phyloP scores from a whole-genome alignment of 345 rosid genomes.

The Noccaea bulbosa region DNA sequence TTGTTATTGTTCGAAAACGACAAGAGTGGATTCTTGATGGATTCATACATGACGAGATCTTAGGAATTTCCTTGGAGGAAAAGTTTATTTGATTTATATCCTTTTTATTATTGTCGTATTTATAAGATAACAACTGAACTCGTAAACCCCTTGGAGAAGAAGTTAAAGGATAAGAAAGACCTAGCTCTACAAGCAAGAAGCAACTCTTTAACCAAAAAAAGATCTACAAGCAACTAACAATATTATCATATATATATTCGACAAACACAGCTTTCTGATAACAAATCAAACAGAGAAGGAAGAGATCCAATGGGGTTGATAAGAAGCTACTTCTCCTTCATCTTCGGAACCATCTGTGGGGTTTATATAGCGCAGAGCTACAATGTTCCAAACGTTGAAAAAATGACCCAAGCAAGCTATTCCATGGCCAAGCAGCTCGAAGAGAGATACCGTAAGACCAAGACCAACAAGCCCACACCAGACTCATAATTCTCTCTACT shows the following conservation, averaged over 20 bases:
- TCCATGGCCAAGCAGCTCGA: constrained; percentile 51
- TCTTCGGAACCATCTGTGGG: constrained; percentile 49
- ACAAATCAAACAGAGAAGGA: background rate
- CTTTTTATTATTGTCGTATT: too few species aligned
- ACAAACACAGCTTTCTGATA: too few species aligned
- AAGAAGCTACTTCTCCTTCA: constrained; percentile 42
- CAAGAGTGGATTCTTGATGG: background rate
- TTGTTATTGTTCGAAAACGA: constrained; percentile 5
- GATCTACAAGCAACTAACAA: too few species aligned
- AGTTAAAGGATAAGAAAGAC: constrained; percentile 10
- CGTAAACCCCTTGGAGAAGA: constrained; percentile 29
- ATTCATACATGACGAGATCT: background rate
- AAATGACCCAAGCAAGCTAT: constrained; percentile 38
- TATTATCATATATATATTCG: too few species aligned
- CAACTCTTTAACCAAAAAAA: background rate
- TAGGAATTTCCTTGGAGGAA: constrained; percentile 15
- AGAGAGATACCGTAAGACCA: constrained; percentile 48
- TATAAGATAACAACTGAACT: background rate
- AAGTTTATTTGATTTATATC: background rate
- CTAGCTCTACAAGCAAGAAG: background rate
- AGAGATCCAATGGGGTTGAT: constrained; percentile 45
- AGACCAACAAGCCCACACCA: constrained; percentile 14
- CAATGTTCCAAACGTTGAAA: constrained; percentile 49
- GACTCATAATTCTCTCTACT: too few species aligned
- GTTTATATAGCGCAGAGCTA: constrained; percentile 58